Conservation (phyloP, 352 stramenopile species). For the Phytophthora fragariaefolia region DNA sequence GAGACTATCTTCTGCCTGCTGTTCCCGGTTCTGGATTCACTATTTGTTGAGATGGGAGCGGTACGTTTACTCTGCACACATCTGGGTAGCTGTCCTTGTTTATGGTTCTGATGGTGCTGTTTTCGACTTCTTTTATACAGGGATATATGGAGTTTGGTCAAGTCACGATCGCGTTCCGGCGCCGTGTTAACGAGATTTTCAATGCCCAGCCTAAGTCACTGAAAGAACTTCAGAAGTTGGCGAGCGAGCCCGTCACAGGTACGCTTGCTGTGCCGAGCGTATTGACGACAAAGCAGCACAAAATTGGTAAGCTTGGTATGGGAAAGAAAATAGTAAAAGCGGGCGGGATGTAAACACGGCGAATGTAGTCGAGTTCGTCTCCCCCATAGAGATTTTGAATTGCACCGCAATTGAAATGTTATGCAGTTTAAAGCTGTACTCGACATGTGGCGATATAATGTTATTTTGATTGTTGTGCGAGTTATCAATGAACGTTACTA, state of each 20-base stretch:
- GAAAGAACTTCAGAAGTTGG: constrained; percentile 66
- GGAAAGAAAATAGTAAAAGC: constrained; percentile 41
- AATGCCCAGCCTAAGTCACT: constrained; percentile 65
- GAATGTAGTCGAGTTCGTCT: constrained; percentile 32
- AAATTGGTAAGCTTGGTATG: constrained; percentile 46
- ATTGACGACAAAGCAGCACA: constrained; percentile 42
- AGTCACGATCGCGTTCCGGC: constrained; percentile 72
- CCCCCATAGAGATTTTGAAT: constrained; percentile 49
- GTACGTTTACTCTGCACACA: constrained; percentile 46
- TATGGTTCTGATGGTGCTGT: constrained; percentile 12
- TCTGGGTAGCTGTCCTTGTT: neutral
- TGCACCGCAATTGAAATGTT: constrained; percentile 42
- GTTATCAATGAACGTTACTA: neutral
- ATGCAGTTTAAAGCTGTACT: constrained; percentile 31
- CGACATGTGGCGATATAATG: neutral
- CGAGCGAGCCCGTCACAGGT: constrained; percentile 71
- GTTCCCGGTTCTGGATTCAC: constrained; percentile 79
- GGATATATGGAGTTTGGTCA: constrained; percentile 92
- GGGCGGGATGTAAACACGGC: constrained; percentile 35
- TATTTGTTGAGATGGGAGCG: constrained; percentile 89
- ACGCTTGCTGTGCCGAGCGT: constrained; percentile 53
- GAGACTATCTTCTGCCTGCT: constrained; percentile 87
- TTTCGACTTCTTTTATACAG: constrained; percentile 40
- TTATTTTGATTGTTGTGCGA: neutral
- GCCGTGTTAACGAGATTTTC: constrained; percentile 77